Evolutionary conservation across 345 rosid genomes (phyloP), one percentile per base, ranked within the genome.

Genomic region (Eucalyptus regnans): DNA sequence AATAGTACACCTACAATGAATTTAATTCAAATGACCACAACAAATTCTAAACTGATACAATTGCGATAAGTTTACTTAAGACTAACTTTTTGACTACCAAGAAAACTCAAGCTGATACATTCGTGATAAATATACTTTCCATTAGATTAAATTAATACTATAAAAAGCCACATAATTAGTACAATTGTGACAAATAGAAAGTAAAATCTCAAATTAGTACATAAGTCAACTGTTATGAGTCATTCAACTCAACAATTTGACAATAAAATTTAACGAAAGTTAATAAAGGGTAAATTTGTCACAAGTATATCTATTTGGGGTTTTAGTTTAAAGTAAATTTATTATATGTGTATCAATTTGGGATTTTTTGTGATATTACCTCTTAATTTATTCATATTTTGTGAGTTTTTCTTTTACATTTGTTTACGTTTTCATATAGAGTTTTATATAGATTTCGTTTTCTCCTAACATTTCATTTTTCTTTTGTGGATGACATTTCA

Each of bases 21-120:
- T 52, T 52, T 52, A 20, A 52, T 20, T 52, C 58, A 52, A 52
- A 52, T 20, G 5, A 52, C 58, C 25, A 52, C 58, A 52, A 20
- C 2, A 20, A 20, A 52, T 52, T 52, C 1, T 52, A 7, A 52
- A 52, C 5, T 1, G 1, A 52, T 52, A 52, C 2, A 52, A 0
- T 52, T 52, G 2, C 0, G 0, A 52, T 52, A 20, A 52, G 20
- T 52, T 52, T 20, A 20, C 2, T 3, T 0, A 52, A 52, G 10
- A 52, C 58, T 52, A 52, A 52, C 20, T 52, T 52, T 52, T 52
- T 20, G 9, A 52, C 0, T 7, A 0, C 2, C 0, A 7, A 52
- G 58, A 52, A 52, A 52, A 52, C 56, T 52, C n/a, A n/a, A n/a
- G n/a, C n/a, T n/a, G n/a, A n/a, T n/a, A n/a, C n/a, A 52, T 52